Base-by-base conservation (phyloP, 768 basidiomycete species). In the Cystofilobasidium macerans region DNA sequence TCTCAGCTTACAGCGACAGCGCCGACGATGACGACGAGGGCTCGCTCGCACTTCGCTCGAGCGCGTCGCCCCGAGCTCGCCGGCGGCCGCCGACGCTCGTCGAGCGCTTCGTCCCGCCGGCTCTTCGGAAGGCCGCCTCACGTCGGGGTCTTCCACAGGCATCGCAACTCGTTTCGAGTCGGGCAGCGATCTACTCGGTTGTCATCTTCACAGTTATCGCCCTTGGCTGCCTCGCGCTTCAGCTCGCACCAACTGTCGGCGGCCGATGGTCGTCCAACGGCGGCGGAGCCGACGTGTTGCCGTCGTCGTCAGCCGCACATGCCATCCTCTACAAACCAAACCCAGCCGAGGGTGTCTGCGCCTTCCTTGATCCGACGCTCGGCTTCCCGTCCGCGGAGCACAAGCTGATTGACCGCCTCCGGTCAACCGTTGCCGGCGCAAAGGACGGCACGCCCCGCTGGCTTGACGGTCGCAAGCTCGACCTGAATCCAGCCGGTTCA, bases 331-430 rank as follows among this genome's bases (percentile, higher is more conserved):
- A 65, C 57, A 8, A 22, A 5, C 57, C 63, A 3, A 3, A 43
- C 8, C 22, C 8, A 0, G 20, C 38, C 35, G 54, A 18, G 22
- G 54, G 30, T 20, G 51, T 54, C 0, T 64, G 64, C 43, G 24
- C 42, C n/a, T 65, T 65, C 57, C 32, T 38, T n/a, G 56, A 57
- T 9, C 64, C 64, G 24, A 65, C 64, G 33, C 45, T 33, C 26
- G 64, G 64, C 43, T 47, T 65, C 57, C 51, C 57, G 22, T 12
- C 20, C 33, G 9, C 16, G 6, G 64, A 65, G 32, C 57, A 33
- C 24, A 24, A 47, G 45, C 20, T 65, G 7, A 24, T 65, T 35
- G 33, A 42, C 9, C 7, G 13, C 5, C 32, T 57, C 16, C 20
- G 20, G 16, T 13, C 24, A 0, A 14, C 42, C 2, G 11, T 28